Percentiles rank a stretch among this genome's conserved stretches.
Conservation (phyloP, 345 rosid genomes). For the Syzygium grande region DNA sequence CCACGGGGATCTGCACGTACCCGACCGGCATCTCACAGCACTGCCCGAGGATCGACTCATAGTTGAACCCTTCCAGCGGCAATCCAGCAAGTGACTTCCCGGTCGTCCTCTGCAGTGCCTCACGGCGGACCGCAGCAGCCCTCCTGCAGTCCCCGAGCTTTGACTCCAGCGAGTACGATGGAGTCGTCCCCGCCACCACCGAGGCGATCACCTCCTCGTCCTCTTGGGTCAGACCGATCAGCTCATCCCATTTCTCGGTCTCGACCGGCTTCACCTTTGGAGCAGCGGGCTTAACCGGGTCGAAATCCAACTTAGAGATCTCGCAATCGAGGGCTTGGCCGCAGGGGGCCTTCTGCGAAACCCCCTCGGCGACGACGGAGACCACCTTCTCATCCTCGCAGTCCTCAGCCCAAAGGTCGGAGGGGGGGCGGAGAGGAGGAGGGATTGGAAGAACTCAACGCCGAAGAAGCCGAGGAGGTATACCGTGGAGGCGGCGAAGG, state of each 20-base stretch:
- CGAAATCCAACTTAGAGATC: background rate
- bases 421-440: constrained; percentile 20
- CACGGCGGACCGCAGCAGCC: constrained; percentile 28
- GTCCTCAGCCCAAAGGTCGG: constrained; percentile 17
- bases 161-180: constrained; percentile 35
- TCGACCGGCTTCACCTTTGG: background rate
- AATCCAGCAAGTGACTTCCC: constrained; percentile 22
- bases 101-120: constrained; percentile 24
- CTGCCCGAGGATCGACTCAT: constrained; percentile 31
- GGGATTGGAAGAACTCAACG: constrained; percentile 26
- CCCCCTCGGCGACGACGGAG: constrained; percentile 2
- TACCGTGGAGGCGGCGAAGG: constrained; percentile 17
- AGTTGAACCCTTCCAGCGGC: constrained; percentile 29
- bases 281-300: background rate
- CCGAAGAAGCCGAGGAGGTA: constrained; percentile 32
- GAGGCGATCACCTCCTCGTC: constrained; percentile 29
- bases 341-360: background rate
- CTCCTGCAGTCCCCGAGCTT: constrained; percentile 30
- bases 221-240: background rate
- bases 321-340: constrained; percentile 12
- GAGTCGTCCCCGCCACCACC: constrained; percentile 19
- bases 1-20: constrained; percentile 40
- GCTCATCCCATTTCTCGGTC: background rate
- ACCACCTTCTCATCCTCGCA: background rate
- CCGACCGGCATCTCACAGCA: constrained; percentile 47